Conservation (phyloP, 129 eudicot species). For the Erigeron canadensis region DNA sequence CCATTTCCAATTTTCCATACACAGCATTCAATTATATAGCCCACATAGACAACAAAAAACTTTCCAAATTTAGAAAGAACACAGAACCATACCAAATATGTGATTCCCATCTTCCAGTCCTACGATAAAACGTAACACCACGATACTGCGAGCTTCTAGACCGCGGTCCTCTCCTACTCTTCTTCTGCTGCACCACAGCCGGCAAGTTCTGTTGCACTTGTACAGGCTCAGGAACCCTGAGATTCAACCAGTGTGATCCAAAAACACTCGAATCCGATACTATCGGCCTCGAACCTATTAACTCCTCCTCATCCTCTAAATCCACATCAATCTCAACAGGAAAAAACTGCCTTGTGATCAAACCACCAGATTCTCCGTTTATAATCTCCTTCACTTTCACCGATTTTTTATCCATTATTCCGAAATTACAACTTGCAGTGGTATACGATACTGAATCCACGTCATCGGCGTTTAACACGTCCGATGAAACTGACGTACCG, state of each 20-base stretch:
- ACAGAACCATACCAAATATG: slow-evolving; percentile 74
- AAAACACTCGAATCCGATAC: slow-evolving; percentile 22
- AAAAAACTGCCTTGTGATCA: slow-evolving; percentile 65
- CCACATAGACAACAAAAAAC: neutral
- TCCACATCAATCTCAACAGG: slow-evolving; percentile 38
- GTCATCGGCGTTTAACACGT: slow-evolving; percentile 34
- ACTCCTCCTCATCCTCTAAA: slow-evolving; percentile 33
- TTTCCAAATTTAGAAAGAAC: neutral
- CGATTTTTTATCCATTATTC: slow-evolving; percentile 10
- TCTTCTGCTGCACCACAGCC: slow-evolving; percentile 43
- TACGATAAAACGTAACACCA: slow-evolving; percentile 87
- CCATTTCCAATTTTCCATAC: neutral
- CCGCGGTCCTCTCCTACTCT: slow-evolving; percentile 90
- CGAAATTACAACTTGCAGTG: slow-evolving; percentile 14
- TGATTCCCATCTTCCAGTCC: slow-evolving; percentile 98
- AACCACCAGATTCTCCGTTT: slow-evolving; percentile 19
- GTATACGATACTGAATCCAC: slow-evolving; percentile 24
- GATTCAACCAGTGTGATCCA: slow-evolving; percentile 65
- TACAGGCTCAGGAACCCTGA: slow-evolving; percentile 41
- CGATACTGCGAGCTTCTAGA: slow-evolving; percentile 87
- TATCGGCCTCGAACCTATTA: slow-evolving; percentile 25
- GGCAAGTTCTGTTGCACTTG: slow-evolving; percentile 17
- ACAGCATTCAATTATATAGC: neutral
- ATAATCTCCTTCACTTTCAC: neutral
- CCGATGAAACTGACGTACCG: slow-evolving; percentile 49